Base-by-base conservation (phyloP, 2,329 filamentous ascomycete species). In the Dothideomycetidae sp. region DNA sequence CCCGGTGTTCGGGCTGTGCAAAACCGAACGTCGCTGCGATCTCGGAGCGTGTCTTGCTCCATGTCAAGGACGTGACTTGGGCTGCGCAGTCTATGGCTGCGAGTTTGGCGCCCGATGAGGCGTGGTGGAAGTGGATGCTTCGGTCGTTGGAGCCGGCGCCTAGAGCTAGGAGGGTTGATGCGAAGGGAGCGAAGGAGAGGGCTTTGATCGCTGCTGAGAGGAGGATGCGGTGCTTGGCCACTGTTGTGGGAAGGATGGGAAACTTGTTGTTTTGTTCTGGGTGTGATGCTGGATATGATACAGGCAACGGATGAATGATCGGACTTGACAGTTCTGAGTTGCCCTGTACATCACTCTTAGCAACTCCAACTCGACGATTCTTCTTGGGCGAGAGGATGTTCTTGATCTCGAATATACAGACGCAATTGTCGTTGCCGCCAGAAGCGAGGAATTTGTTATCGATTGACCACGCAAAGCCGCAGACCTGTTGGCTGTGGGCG, bases 161-260 rank as follows among this genome's bases (percentile, higher is more conserved):
- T 1, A 88, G 92, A 10, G 90, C 90, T 28, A 98, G 60, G 3
- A 98, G 68, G 3, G 79, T 81, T 15, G 81, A 73, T 40, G 88
- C 81, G 88, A 86, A 98, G 0, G 90, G 88, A 45, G 88, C 93
- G 58, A 96, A 96, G 2, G 90, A 85, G 48, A 96, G 90, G 19
- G 90, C 90, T 58, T 98, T 98, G 47, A 96, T 81, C 2, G 90
- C 90, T 1, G 88, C 88, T 16, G 74, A 74, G 54, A 98, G 84
- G 9, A 66, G 57, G 72, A 84, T 90, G 19, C 70, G 70, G 54
- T 93, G 75, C 48, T 71, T 78, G 50, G 54, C 41, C 14, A 81
- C 74, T 18, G 28, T 31, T 15, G 53, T 53, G 11, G 48, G 47
- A 3, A 40, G 35, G 42, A 56, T 46, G 36, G 36, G 23, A 3